Percentiles rank a stretch among this genome's conserved stretches.
Evolutionary conservation across 1,284 basidiomycete species (phyloP).

Genomic region (Ganoderma multipileum): DNA sequence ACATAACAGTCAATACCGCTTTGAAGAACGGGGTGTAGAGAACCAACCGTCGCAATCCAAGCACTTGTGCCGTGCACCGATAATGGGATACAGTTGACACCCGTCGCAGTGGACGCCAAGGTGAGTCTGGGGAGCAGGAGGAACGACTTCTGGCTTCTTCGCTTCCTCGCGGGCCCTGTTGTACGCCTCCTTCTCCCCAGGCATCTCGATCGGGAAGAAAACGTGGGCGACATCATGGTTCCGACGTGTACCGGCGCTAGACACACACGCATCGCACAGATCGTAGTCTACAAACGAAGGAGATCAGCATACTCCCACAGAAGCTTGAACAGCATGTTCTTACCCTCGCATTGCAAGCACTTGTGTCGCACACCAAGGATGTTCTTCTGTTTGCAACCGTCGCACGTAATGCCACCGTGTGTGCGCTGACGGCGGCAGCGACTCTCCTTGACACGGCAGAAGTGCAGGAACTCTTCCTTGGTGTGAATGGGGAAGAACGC

Average conservation of each 20-base stretch:
- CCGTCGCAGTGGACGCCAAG: conserved; percentile 59
- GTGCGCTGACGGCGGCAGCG: conserved; percentile 24
- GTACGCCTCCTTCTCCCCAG: conserved; percentile 43
- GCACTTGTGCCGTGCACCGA: conserved; percentile 63
- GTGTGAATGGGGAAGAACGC: conserved; percentile 71
- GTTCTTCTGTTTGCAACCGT: conserved; percentile 54
- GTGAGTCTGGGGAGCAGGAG: conserved; percentile 15
- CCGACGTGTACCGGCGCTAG: conserved; percentile 22
- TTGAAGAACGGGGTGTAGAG: neutral
- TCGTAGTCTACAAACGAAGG: conserved; percentile 52
- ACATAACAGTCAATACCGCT: neutral
- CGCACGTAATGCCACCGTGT: conserved; percentile 58
- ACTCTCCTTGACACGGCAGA: conserved; percentile 27
- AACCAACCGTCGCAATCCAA: conserved; percentile 54
- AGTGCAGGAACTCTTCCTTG: conserved; percentile 46
- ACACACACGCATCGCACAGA: conserved; percentile 66
- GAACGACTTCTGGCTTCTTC: neutral
- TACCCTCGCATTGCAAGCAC: conserved; percentile 73
- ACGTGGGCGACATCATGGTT: conserved; percentile 49
- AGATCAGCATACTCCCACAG: neutral
- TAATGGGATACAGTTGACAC: conserved; percentile 67
- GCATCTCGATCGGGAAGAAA: conserved; percentile 69
- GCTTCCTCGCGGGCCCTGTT: conserved; percentile 55
- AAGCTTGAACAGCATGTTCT: neutral
- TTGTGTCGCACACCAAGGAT: conserved; percentile 72